Conservation (phyloP, 768 basidiomycete species). For the Rhizopogon vulgaris region DNA sequence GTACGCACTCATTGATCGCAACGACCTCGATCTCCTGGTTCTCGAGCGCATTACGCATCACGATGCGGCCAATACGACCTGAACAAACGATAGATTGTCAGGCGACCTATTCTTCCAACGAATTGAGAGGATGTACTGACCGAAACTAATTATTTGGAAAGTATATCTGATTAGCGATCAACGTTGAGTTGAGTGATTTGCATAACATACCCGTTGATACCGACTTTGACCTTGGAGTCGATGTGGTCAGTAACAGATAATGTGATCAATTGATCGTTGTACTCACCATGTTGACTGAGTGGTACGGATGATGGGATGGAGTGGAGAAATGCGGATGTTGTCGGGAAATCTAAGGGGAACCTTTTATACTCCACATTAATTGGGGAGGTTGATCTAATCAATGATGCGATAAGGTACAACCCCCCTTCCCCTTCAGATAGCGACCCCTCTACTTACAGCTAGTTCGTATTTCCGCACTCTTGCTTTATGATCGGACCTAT, state of each 20-base stretch:
- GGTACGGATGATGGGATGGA: conserved; percentile 4
- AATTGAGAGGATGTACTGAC: conserved; percentile 35
- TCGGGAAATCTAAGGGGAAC: conserved; percentile 2
- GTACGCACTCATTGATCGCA: conserved; percentile 86
- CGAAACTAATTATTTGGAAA: conserved; percentile 50
- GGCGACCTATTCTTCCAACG: background rate
- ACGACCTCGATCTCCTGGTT: conserved; percentile 75
- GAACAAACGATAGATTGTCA: conserved; percentile 11
- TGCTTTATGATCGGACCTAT: background rate
- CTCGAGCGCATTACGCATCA: conserved; percentile 87
- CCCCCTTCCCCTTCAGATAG: too few species aligned
- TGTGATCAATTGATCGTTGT: background rate
- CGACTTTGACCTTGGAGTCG: conserved; percentile 67
- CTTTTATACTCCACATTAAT: conserved; percentile 18
- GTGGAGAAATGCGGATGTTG: conserved; percentile 3
- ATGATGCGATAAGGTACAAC: background rate
- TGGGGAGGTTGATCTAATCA: background rate
- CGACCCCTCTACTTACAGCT: too few species aligned
- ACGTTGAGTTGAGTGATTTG: background rate
- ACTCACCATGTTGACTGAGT: conserved; percentile 20
- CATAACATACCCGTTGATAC: conserved; percentile 84
- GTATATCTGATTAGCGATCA: conserved; percentile 9
- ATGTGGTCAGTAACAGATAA: conserved; percentile 2
- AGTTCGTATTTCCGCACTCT: too few species aligned
- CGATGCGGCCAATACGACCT: conserved; percentile 99